Conservation (phyloP, 225 moss, liverwort and hornwort genomes). For the Bryum argenteum region DNA sequence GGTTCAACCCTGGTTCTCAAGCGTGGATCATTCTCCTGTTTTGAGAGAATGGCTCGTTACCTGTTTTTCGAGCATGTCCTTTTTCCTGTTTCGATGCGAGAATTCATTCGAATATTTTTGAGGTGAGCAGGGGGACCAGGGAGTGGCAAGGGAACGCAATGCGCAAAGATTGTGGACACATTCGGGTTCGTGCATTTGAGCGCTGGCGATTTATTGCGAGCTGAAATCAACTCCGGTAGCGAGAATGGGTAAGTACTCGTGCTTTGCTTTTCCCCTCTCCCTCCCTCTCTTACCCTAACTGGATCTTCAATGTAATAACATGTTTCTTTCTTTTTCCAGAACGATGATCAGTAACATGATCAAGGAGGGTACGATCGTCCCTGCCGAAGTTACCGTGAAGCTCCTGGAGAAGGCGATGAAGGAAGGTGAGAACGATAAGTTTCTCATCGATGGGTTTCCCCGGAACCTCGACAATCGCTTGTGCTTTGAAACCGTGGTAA, state of each 20-base stretch:
- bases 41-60: no score
- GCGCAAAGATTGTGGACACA: conserved; percentile 76
- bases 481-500: conserved; percentile 81
- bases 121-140: conserved; percentile 81
- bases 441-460: conserved; percentile 98
- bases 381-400: conserved; percentile 92
- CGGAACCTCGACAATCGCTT: conserved; percentile 88
- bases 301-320: background rate
- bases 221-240: conserved; percentile 89
- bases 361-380: conserved; percentile 95
- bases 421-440: conserved; percentile 75
- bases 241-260: conserved; percentile 64
- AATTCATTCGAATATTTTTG: background rate
- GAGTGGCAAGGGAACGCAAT: conserved; percentile 97
- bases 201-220: conserved; percentile 89
- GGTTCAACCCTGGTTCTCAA: background rate
- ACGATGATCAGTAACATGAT: conserved; percentile 96
- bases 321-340: conserved; percentile 35
- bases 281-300: background rate
- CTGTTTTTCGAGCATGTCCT: background rate
- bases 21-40: no score
- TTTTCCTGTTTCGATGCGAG: background rate
- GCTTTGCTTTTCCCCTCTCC: background rate
- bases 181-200: conserved; percentile 88
- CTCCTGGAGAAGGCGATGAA: conserved; percentile 89